phyloP scores from a whole-genome alignment of 371 early-diverging fungal genomes.

The Batkoa obscura region DNA sequence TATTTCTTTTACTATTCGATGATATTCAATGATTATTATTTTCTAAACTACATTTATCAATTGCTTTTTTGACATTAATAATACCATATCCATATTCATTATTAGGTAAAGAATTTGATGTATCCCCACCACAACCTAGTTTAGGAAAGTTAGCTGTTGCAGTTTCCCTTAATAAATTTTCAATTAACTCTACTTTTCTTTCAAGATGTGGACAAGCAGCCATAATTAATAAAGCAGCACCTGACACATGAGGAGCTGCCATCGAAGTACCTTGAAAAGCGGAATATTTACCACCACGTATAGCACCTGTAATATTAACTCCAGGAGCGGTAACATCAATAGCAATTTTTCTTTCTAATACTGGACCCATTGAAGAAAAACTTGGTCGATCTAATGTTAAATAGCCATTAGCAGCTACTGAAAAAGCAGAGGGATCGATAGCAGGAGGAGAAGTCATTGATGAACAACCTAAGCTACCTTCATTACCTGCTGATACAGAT shows the following conservation, averaged over 20 bases:
- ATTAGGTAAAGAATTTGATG: neutral
- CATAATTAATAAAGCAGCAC: conserved; percentile 22
- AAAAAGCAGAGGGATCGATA: neutral
- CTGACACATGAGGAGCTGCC: conserved; percentile 66
- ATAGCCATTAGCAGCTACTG: neutral
- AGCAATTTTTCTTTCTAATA: neutral
- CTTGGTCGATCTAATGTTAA: neutral
- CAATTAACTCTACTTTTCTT: neutral
- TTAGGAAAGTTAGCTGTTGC: neutral
- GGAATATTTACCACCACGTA: neutral
- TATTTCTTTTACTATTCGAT: too few relatives aligned
- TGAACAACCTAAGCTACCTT: neutral
- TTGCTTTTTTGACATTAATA: neutral
- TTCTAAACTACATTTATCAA: conserved; percentile 8
- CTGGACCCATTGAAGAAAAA: neutral
- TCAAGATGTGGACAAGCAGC: conserved; percentile 1
- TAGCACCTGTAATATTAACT: conserved; percentile 15
- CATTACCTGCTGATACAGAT: neutral
- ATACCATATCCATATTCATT: conserved; percentile 6
- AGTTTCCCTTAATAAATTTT: neutral
- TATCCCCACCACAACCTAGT: conserved; percentile 1
- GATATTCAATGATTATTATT: too few relatives aligned
- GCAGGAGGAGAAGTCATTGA: neutral
- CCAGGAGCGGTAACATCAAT: conserved; percentile 12
- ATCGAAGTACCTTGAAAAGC: conserved; percentile 25